phyloP scores from a whole-genome alignment of 1,284 basidiomycete species.

The Cryptococcus sp. region DNA sequence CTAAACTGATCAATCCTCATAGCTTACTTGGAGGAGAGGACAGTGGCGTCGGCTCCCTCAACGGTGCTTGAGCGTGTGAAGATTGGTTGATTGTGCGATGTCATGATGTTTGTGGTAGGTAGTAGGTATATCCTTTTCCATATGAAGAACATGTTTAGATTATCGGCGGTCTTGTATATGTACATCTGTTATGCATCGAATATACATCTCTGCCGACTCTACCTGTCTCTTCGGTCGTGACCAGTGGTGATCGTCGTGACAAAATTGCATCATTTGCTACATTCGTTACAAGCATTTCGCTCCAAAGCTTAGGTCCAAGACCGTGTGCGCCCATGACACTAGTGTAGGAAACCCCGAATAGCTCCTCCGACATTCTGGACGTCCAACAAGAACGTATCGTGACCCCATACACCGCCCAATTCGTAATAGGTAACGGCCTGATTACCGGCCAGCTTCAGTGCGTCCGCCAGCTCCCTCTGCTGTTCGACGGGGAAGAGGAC shows the following conservation, averaged over 20 bases:
- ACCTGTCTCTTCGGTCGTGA: neutral
- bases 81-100: too few species aligned
- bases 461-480: conserved; percentile 92
- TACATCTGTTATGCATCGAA: too few species aligned
- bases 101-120: too few species aligned
- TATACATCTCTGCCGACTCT: neutral
- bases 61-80: too few species aligned
- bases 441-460: conserved; percentile 85
- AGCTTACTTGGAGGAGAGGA: too few species aligned
- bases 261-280: neutral
- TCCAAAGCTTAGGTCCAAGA: too few species aligned
- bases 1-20: neutral
- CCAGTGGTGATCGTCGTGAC: neutral
- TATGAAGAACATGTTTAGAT: too few species aligned
- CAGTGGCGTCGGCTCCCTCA: too few species aligned
- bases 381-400: conserved; percentile 92
- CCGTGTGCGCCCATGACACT: neutral
- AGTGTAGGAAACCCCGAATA: conserved; percentile 69
- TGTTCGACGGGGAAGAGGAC: conserved; percentile 97
- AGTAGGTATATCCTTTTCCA: too few species aligned
- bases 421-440: conserved; percentile 91
- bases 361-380: conserved; percentile 76
- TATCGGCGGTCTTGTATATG: too few species aligned
- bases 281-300: neutral
- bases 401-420: conserved; percentile 96